Evolutionary conservation across 73 alveolate species (phyloP), one percentile per base, ranked within the genome.

Genomic region (Effrenium voratum): DNA sequence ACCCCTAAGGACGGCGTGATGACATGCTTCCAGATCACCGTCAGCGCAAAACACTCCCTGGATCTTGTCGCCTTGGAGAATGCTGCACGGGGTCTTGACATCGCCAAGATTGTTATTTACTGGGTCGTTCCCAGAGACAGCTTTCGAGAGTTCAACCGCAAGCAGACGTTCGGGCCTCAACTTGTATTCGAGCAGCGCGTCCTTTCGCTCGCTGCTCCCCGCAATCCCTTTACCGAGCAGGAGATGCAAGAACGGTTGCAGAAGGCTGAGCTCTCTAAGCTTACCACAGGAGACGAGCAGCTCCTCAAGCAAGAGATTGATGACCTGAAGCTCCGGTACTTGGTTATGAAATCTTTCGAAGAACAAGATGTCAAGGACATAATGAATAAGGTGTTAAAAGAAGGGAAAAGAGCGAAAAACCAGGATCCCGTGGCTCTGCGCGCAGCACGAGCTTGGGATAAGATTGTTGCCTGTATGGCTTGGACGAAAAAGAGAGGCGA

Each of bases 401-500:
- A 57, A 32, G 72, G n/a, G 72, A 57, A 57, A 57, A 57, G 28
- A 32, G 28, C 4, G 28, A 24, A 57, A 30, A 13, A 57, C 72
- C 72, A 5, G 72, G 72, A 57, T 57, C 72, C 72, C 28, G 72
- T 57, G 19, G 28, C 72, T 57, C 72, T 57, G 72, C 72, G 72
- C 72, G 72, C 72, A 57, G 72, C 72, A 57, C 72, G 72, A 57
- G 72, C 72, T 13, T 57, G 72, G 72, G 72, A 57, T 57, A 32
- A 57, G 72, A 57, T 57, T 57, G 72, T 57, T 57, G 72, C 72
- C 72, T 57, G 72, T 57, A 13, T 57, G 70, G 26, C 70, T n/a
- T 13, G 72, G 72, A 57, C 72, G 28, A 57, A 57, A 57, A 26
- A 57, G 72, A 57, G 72, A 57, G 72, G 73, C 73, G 73, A 60